Evolutionary conservation across 1,139 yeast genomes (phyloP).

Genomic region (Taiozyma sp.): DNA sequence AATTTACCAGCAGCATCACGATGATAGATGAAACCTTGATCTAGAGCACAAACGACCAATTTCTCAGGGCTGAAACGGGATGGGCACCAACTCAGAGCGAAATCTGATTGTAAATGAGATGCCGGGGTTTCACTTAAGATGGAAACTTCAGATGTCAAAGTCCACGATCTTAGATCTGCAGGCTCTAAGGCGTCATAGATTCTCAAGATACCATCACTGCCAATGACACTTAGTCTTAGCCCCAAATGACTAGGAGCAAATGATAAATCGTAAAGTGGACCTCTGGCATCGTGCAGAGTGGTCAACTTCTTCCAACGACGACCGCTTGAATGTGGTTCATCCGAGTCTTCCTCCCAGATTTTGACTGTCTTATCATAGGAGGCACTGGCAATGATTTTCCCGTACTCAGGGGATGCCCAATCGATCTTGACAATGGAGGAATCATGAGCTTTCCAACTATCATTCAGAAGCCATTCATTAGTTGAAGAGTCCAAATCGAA

Average conservation of each 20-base stretch:
- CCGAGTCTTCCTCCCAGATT: conserved; percentile 87
- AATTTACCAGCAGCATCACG: conserved; percentile 42
- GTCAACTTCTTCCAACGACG: conserved; percentile 76
- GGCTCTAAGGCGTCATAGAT: conserved; percentile 90
- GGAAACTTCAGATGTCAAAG: conserved; percentile 63
- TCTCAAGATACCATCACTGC: conserved; percentile 83
- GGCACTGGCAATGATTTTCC: conserved; percentile 80
- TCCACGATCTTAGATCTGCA: conserved; percentile 78
- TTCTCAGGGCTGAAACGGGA: conserved; percentile 79
- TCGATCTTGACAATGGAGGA: conserved; percentile 74
- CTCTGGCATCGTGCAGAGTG: conserved; percentile 77
- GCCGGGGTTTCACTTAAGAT: conserved; percentile 71
- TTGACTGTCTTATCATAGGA: conserved; percentile 87
- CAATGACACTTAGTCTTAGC: conserved; percentile 77
- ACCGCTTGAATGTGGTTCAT: conserved; percentile 69
- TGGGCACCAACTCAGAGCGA: conserved; percentile 91
- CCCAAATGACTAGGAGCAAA: conserved; percentile 90
- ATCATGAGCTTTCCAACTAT: conserved; percentile 94
- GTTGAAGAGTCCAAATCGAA: conserved; percentile 60
- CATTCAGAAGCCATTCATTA: conserved; percentile 70
- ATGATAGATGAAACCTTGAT: conserved; percentile 76
- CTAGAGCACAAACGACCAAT: conserved; percentile 79
- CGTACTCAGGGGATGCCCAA: conserved; percentile 95
- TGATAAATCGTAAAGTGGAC: conserved; percentile 83
- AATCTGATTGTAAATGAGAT: conserved; percentile 78